Conservation (phyloP, 306 rosid genomes). For the Prosopis cineraria region DNA sequence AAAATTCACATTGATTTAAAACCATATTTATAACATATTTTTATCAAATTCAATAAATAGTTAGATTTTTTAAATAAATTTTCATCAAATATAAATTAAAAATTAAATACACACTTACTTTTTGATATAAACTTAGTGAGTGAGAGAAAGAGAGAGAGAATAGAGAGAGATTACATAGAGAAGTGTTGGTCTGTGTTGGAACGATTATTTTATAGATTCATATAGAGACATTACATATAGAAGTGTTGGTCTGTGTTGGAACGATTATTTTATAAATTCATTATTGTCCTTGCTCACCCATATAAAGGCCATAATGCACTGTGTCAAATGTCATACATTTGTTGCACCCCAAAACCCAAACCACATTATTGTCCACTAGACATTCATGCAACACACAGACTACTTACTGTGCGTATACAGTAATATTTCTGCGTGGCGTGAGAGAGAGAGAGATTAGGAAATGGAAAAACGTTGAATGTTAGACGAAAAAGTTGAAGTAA, state of each 20-base stretch:
- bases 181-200: conserved; percentile 4
- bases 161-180: too few relatives aligned
- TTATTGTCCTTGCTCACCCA: background rate
- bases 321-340: conserved; percentile 7
- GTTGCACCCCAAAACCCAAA: background rate
- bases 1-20: too few relatives aligned
- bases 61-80: too few relatives aligned
- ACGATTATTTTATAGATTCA: background rate
- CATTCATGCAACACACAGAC: background rate
- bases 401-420: background rate
- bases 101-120: too few relatives aligned
- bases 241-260: conserved; percentile 4
- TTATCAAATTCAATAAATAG: too few relatives aligned
- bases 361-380: background rate
- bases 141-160: too few relatives aligned
- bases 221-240: too few relatives aligned
- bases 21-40: too few relatives aligned
- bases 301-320: background rate
- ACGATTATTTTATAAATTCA: background rate
- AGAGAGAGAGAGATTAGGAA: background rate
- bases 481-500: conserved; percentile 37
- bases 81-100: too few relatives aligned
- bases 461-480: conserved; percentile 21
- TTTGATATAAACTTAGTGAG: too few relatives aligned
- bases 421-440: background rate